These are phyloP conservation scores for Candida berthetii DNA, from an alignment of 805 yeast species.

Conservation along the genomic window DNA sequence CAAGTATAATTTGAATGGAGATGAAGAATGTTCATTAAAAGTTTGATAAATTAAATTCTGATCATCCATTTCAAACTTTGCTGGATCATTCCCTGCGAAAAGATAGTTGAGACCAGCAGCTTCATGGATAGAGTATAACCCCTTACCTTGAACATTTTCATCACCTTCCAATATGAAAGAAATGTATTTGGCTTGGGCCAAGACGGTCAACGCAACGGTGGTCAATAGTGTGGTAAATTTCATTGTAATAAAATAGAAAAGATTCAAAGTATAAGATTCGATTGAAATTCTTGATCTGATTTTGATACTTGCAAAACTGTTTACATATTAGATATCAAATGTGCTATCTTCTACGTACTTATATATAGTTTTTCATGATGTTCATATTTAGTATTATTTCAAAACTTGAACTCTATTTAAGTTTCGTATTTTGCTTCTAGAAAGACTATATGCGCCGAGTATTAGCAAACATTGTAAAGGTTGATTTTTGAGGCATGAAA, in stretches of 20 bases:
- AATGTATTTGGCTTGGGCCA: neutral
- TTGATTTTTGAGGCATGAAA: too few relatives aligned
- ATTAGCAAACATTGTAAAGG: too few relatives aligned
- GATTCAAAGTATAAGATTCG: neutral
- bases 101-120: conserved; percentile 40
- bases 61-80: neutral
- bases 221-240: neutral
- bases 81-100: conserved; percentile 19
- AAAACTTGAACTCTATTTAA: too few relatives aligned
- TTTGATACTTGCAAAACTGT: neutral
- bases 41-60: neutral
- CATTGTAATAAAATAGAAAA: too few relatives aligned
- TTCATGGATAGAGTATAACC: conserved; percentile 28
- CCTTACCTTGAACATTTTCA: conserved; percentile 21
- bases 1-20: neutral
- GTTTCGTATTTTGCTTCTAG: too few relatives aligned
- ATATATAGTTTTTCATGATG: neutral
- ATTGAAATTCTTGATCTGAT: too few relatives aligned
- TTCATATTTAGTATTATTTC: too few relatives aligned
- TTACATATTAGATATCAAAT: too few relatives aligned
- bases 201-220: neutral
- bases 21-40: neutral
- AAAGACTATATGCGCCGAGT: too few relatives aligned
- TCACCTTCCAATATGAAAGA: conserved; percentile 5
- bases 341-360: neutral